These are phyloP conservation scores for Actinomucor elegans DNA, from an alignment of 371 early-diverging fungal species.

Conservation along the genomic window DNA sequence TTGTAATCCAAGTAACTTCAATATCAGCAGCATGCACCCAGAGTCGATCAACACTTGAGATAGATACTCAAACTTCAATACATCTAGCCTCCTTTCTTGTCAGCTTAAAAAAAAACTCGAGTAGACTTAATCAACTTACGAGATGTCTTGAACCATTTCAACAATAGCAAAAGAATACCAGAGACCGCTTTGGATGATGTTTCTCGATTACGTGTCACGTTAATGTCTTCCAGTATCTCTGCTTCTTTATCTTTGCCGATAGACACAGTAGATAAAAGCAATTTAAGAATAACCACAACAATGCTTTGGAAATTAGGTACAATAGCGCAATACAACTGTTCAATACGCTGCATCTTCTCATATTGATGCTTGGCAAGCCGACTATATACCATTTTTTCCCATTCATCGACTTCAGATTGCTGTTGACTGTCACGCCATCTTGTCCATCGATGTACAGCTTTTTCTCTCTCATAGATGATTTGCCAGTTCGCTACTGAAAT, in stretches of 20 bases:
- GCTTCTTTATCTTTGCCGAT: constrained; percentile 20
- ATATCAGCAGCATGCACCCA: constrained; percentile 75
- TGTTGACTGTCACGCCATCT: constrained; percentile 1
- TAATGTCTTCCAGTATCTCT: constrained; percentile 48
- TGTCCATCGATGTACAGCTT: constrained; percentile 47
- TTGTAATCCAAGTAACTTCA: constrained; percentile 81
- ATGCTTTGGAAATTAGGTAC: constrained; percentile 50
- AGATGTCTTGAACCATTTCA: constrained; percentile 71
- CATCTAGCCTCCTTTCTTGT: no score
- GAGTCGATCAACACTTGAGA: constrained; percentile 80
- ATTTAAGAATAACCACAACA: constrained; percentile 48
- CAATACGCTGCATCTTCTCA: constrained; percentile 5
- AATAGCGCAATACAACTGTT: constrained; percentile 33
- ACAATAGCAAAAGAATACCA: constrained; percentile 62
- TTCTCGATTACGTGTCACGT: constrained; percentile 66
- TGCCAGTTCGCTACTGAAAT: constrained; percentile 62
- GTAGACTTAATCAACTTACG: constrained; percentile 57
- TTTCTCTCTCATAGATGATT: constrained; percentile 57
- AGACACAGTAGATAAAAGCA: constrained; percentile 42
- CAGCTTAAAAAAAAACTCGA: no score
- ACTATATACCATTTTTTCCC: constrained; percentile 5
- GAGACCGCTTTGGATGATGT: constrained; percentile 77
- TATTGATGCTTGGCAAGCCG: not conserved
- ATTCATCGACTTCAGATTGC: constrained; percentile 4
- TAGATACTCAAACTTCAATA: constrained; percentile 76